phyloP scores from a whole-genome alignment of 768 basidiomycete genomes.

The Lactarius pseudohatsudake region DNA sequence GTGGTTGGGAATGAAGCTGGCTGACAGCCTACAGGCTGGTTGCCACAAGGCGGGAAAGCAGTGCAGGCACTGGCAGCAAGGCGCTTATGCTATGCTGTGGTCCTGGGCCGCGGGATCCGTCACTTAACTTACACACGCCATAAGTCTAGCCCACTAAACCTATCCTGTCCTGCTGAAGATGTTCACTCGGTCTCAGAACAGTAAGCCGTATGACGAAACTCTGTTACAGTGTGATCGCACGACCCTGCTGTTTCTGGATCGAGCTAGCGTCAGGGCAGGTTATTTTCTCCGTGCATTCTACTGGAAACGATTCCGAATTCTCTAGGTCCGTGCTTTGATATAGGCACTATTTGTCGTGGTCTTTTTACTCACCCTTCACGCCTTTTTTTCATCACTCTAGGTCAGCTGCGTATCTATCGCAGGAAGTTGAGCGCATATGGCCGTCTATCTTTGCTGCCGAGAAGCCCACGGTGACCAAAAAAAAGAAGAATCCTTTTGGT shows the following conservation, averaged over 20 bases:
- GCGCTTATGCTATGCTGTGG: background rate
- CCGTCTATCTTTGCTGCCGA: background rate
- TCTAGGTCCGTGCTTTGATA: background rate
- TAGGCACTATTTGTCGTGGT: background rate
- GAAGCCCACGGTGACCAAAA: background rate
- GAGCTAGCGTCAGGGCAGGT: background rate
- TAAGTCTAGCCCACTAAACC: background rate
- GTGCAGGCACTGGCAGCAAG: slow-evolving; percentile 2
- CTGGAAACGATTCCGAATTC: background rate
- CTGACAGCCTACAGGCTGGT: background rate
- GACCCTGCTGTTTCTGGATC: background rate
- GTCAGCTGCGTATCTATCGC: background rate
- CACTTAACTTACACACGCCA: background rate
- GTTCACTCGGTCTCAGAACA: background rate
- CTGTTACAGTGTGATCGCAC: background rate
- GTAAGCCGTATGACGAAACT: background rate
- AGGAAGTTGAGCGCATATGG: background rate
- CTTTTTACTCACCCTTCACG: background rate
- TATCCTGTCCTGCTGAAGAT: background rate
- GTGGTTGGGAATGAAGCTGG: slow-evolving; percentile 18
- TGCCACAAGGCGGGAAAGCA: slow-evolving; percentile 4
- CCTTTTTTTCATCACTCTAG: background rate
- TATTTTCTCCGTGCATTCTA: background rate
- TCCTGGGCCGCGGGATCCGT: background rate
- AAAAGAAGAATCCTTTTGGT: background rate